Evolutionary conservation across 345 rosid genomes (phyloP).

Genomic region (Eucalyptus grandis): DNA sequence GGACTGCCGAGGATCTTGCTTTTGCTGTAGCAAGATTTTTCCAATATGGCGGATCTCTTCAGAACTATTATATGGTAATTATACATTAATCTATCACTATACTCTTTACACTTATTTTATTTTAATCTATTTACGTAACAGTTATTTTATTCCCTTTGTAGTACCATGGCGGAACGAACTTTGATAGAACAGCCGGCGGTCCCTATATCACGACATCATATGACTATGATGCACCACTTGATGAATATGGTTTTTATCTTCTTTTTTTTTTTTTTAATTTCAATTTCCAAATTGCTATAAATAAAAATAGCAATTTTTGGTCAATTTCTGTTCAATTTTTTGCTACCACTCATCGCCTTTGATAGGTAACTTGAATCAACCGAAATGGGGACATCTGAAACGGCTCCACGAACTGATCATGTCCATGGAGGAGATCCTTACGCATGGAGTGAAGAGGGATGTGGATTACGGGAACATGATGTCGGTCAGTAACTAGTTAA

Average conservation of each 20-base stretch:
- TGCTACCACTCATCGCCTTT: background rate
- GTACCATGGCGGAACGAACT: conserved; percentile 2
- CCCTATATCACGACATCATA: background rate
- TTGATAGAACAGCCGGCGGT: background rate
- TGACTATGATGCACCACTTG: background rate
- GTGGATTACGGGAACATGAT: background rate
- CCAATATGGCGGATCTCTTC: conserved; percentile 22
- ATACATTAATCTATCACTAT: background rate
- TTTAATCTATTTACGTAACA: background rate
- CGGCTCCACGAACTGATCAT: conserved; percentile 42
- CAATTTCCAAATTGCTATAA: background rate
- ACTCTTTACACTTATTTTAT: background rate
- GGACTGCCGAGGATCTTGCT: conserved; percentile 42
- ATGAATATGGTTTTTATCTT: background rate
- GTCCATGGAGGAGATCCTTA: conserved; percentile 40
- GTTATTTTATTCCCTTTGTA: background rate
- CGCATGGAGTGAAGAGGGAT: conserved; percentile 21
- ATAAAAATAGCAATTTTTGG: background rate
- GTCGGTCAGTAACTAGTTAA: background rate
- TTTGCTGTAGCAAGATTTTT: conserved; percentile 35
- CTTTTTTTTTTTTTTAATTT: background rate
- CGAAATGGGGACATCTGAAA: conserved; percentile 74
- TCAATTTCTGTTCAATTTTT: background rate
- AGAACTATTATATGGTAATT: conserved; percentile 41
- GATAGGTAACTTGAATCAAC: conserved; percentile 14